phyloP scores from a whole-genome alignment of 192 early-diverging fungal species.

The Coemansia sp. region DNA sequence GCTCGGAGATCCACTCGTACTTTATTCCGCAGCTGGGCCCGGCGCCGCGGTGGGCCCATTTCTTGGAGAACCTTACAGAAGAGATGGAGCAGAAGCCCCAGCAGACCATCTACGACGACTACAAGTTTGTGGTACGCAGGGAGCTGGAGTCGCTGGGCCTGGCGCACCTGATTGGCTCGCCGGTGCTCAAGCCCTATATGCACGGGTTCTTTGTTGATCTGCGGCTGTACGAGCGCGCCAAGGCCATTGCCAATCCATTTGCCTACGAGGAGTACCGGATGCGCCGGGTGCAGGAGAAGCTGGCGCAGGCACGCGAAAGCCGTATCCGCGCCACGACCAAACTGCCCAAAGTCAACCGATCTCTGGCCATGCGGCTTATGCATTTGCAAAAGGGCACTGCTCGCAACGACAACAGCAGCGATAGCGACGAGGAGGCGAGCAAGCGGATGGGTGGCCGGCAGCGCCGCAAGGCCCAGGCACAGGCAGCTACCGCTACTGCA shows the following conservation, averaged over 20 bases:
- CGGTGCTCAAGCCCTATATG: constrained; percentile 95
- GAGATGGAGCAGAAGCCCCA: constrained; percentile 87
- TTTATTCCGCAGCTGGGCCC: constrained; percentile 91
- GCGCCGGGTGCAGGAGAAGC: constrained; percentile 71
- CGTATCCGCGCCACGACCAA: constrained; percentile 86
- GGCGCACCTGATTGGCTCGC: constrained; percentile 88
- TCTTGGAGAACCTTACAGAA: constrained; percentile 95
- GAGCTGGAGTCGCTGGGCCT: constrained; percentile 83
- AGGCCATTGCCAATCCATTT: constrained; percentile 94
- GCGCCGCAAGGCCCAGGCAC: constrained; percentile 41
- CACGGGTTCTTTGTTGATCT: constrained; percentile 98
- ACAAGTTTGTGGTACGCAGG: constrained; percentile 93
- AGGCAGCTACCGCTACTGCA: constrained; percentile 53
- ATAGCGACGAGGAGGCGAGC: constrained; percentile 21
- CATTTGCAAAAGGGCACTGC: constrained; percentile 32
- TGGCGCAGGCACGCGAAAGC: constrained; percentile 80
- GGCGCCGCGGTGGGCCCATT: constrained; percentile 88
- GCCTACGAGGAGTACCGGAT: constrained; percentile 90
- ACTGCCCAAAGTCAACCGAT: constrained; percentile 89
- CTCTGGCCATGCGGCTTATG: constrained; percentile 75
- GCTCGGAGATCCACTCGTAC: constrained; percentile 87
- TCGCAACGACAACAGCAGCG: constrained; percentile 1
- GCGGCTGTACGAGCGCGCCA: constrained; percentile 92
- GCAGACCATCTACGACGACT: constrained; percentile 90
- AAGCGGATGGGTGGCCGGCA: constrained; percentile 44